Base-by-base conservation (phyloP, 1,139 yeast species). In the Lodderomyces oxycetoniae region DNA sequence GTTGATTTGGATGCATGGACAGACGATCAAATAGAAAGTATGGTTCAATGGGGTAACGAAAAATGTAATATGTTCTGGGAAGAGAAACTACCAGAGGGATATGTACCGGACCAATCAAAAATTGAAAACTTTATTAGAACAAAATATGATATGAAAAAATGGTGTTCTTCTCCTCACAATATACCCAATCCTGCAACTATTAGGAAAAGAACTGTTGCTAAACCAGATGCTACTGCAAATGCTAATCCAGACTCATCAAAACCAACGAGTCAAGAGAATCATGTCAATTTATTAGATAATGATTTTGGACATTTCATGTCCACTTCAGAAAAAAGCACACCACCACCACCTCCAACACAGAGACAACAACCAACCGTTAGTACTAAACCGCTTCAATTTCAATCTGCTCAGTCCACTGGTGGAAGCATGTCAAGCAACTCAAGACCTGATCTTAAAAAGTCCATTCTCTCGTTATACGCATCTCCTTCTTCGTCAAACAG, bases 1-100 rank as follows among this genome's bases (percentile, higher is more conserved):
- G 93, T 91, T 31, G 98, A 91, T 62, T 71, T 91, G 52, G 97
- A 91, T 56, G 83, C 94, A 1, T 91, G 98, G 98, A 85, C 94
- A 8, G 95, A 88, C 48, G 95, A 85, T 51, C 96, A 91, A 57
- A 77, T 87, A 27, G 80, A 75, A 42, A 77, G 77, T 47, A 80
- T 91, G 81, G 78, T 87, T 28, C 66, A 74, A 48, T 86, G 95
- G 94, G 96, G 96, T 3, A 91, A 89, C 54, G 71, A 62, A 30
- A 74, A 75, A 45, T 89, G 93, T 23, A 91, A 91, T 53, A 46
- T 57, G 33, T 79, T 63, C 48, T 91, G 96, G 95, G 98, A 91
- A 56, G 71, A 77, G 31, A 78, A 77, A 49, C 68, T 91, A 43
- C 89, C 91, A 2, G 71, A 61, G 7, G 64, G 65, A 9, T 85